A percentile compares a stretch with the other conserved stretches of the same genome.
These are phyloP conservation scores for Chalciporus piperatus DNA, from an alignment of 768 basidiomycete species.

Conservation along the genomic window DNA sequence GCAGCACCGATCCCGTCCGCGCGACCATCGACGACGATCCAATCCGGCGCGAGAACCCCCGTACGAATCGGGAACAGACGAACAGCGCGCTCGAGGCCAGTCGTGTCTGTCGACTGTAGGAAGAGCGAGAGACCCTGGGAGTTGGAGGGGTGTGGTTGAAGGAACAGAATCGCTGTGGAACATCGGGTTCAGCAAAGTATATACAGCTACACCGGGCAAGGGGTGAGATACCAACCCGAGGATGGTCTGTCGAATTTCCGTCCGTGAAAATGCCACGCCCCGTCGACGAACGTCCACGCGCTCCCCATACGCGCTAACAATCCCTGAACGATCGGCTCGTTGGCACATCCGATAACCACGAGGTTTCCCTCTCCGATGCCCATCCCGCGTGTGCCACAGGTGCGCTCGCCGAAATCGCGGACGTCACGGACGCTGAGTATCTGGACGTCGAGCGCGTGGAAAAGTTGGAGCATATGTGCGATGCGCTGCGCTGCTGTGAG, in stretches of 20 bases:
- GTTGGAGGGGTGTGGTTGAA: slow-evolving; percentile 41
- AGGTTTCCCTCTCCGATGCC: slow-evolving; percentile 44
- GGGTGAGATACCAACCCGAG: slow-evolving; percentile 12
- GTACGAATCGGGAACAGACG: slow-evolving; percentile 85
- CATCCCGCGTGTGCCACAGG: neutral
- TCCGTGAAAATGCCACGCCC: slow-evolving; percentile 12
- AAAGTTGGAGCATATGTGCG: slow-evolving; percentile 62
- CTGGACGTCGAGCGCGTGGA: slow-evolving; percentile 67
- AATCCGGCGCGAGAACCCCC: slow-evolving; percentile 73
- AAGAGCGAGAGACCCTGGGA: slow-evolving; percentile 44
- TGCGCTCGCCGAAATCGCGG: slow-evolving; percentile 21
- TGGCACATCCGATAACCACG: slow-evolving; percentile 51
- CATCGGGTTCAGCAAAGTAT: neutral
- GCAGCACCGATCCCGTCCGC: slow-evolving; percentile 63
- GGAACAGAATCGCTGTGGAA: slow-evolving; percentile 52
- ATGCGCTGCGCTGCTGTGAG: slow-evolving; percentile 61
- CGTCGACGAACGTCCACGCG: slow-evolving; percentile 20
- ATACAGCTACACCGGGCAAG: neutral
- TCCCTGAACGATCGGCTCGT: slow-evolving; percentile 30
- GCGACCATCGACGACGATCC: slow-evolving; percentile 58
- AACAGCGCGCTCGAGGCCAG: slow-evolving; percentile 62
- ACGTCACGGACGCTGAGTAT: slow-evolving; percentile 43
- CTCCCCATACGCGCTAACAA: slow-evolving; percentile 28
- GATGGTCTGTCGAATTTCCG: slow-evolving; percentile 19
- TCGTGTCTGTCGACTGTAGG: slow-evolving; percentile 53